These are phyloP conservation scores for Penicillium sp. DNA, from an alignment of 2,329 filamentous ascomycete species.

Conservation along the genomic window DNA sequence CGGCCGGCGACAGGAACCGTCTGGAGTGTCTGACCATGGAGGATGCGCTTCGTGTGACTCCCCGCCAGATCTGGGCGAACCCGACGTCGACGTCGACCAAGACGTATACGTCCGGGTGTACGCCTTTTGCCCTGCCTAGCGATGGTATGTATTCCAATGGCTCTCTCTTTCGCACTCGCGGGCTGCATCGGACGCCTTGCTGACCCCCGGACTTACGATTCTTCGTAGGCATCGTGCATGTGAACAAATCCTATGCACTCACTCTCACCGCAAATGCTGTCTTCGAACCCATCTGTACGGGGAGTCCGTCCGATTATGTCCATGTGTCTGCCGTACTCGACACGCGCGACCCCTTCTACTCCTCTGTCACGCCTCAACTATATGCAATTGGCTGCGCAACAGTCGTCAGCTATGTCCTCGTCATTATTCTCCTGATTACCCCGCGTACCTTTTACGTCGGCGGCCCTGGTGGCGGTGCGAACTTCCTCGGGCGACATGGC, in stretches of 20 bases:
- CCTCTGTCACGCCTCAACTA: conserved; percentile 86
- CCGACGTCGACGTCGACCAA: conserved; percentile 39
- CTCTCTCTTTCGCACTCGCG: no score
- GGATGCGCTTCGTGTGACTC: conserved; percentile 33
- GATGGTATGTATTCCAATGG: conserved; percentile 45
- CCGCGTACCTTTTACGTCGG: conserved; percentile 91
- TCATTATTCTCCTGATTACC: conserved; percentile 90
- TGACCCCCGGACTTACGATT: conserved; percentile 6
- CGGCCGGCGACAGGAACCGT: conserved; percentile 14
- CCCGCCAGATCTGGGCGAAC: conserved; percentile 43
- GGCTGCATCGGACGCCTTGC: neutral
- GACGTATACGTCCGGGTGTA: conserved; percentile 52
- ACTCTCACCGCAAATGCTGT: conserved; percentile 50
- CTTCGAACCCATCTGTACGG: conserved; percentile 51
- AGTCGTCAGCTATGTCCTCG: conserved; percentile 83
- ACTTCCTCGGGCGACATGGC: conserved; percentile 74
- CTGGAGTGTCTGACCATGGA: conserved; percentile 31
- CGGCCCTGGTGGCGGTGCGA: conserved; percentile 62
- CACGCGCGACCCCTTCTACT: conserved; percentile 83
- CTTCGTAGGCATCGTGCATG: conserved; percentile 38
- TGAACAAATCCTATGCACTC: conserved; percentile 43
- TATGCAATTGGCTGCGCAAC: conserved; percentile 92
- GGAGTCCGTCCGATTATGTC: conserved; percentile 29
- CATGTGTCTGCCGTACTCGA: conserved; percentile 58
- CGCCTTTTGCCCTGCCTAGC: conserved; percentile 61